phyloP scores from a whole-genome alignment of 257 asterid genomes.

The Dorcoceras hygrometricum region DNA sequence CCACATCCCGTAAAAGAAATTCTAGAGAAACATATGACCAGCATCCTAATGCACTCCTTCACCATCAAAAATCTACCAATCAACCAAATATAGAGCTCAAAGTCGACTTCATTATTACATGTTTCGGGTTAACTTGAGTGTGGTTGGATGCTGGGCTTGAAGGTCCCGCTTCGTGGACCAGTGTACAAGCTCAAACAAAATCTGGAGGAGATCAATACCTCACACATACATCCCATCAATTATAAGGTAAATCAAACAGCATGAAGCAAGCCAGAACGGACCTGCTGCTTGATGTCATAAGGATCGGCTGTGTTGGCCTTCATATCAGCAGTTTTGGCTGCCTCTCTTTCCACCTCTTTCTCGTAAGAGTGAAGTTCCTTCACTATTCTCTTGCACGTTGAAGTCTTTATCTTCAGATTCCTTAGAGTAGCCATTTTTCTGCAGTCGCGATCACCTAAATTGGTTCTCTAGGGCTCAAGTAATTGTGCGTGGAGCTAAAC shows the following conservation, averaged over 20 bases:
- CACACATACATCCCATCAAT: not conserved
- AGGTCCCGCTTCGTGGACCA: not conserved
- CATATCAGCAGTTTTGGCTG: constrained; percentile 83
- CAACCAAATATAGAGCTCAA: not conserved
- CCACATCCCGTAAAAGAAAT: not conserved
- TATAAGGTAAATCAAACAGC: not conserved
- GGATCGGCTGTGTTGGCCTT: constrained; percentile 81
- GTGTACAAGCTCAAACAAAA: not conserved
- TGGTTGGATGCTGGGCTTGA: too few relatives aligned
- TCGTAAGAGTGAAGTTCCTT: constrained; percentile 85
- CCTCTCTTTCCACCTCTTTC: constrained; percentile 80
- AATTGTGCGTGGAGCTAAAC: too few relatives aligned
- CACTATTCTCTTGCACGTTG: constrained; percentile 73
- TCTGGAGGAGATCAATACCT: not conserved
- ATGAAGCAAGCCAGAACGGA: constrained; percentile 15
- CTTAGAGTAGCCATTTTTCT: constrained; percentile 49
- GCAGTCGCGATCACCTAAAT: not conserved
- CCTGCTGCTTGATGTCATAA: constrained; percentile 91
- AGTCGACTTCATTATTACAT: too few relatives aligned
- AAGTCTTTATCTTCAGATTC: constrained; percentile 82
- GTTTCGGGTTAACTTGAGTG: too few relatives aligned
- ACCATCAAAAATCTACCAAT: not conserved
- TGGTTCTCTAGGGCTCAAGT: constrained; percentile 3
- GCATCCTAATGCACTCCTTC: not conserved
- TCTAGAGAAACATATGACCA: not conserved